Conservation (phyloP, 805 yeast species). For the Lipomyces mesembrius region DNA sequence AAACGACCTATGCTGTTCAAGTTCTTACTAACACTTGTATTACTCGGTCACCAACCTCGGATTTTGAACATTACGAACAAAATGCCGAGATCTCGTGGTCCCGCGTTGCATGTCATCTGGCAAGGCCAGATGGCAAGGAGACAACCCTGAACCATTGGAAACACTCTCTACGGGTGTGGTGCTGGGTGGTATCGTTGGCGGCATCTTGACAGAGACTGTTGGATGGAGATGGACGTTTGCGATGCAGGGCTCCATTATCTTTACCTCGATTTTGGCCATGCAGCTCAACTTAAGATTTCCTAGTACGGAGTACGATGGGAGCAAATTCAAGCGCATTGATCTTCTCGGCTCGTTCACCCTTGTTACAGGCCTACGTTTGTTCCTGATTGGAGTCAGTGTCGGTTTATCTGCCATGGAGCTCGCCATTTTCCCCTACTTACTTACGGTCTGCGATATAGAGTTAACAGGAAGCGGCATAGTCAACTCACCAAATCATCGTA, state of each 20-base stretch:
- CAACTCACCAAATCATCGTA: too few relatives aligned
- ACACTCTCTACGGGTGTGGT: too few relatives aligned
- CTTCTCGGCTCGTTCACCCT: conserved; percentile 64
- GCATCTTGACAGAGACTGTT: conserved; percentile 54
- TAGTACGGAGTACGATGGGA: conserved; percentile 46
- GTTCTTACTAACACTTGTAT: too few relatives aligned
- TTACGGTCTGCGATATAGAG: too few relatives aligned
- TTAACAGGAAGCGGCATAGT: too few relatives aligned
- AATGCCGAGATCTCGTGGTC: too few relatives aligned
- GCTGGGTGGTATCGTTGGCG: conserved; percentile 72
- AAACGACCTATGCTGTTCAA: too few relatives aligned
- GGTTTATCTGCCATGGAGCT: conserved; percentile 58
- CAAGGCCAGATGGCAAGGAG: too few relatives aligned
- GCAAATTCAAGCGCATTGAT: conserved; percentile 64
- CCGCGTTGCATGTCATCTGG: too few relatives aligned
- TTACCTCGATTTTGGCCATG: conserved; percentile 49
- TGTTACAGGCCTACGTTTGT: conserved; percentile 59
- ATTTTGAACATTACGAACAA: too few relatives aligned
- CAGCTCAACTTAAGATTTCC: conserved; percentile 39
- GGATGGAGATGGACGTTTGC: conserved; percentile 67
- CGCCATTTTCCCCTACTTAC: conserved; percentile 41
- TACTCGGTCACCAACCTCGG: too few relatives aligned
- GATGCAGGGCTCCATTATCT: conserved; percentile 49
- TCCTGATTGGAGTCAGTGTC: conserved; percentile 67
- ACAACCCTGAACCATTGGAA: too few relatives aligned